Evolutionary conservation across 2,329 filamentous ascomycete genomes (phyloP), one percentile per base, ranked within the genome.

Genomic region (Karstenula rhodostoma): DNA sequence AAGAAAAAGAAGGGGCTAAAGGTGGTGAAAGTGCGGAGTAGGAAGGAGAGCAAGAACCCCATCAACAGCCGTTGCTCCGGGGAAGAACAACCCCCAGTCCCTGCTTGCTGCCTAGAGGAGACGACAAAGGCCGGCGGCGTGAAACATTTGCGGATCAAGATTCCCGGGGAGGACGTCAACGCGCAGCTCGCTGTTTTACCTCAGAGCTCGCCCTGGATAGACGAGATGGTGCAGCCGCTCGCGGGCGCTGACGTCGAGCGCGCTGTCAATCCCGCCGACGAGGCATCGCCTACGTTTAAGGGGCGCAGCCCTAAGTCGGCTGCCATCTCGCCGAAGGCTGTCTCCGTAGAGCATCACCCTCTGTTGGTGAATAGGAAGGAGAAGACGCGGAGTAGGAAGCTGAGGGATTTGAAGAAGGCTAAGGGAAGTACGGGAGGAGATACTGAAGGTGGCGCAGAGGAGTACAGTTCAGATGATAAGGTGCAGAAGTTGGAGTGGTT

Each of bases 81-180:
- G 17, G 63, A 58, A 37, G 64, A 61, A n/a, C n/a, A 63, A 37
- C 58, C 55, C 25, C 55, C 67, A 15, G 48, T 54, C 33, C 71
- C 71, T 15, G 57, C 69, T 5, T 75, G 73, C 27, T 66, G 73
- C 8, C 63, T 65, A 17, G 72, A 76, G 48, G 69, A 67, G 65
- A 73, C 61, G 25, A 76, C 74, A 2, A 64, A 63, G 10, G 63
- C 61, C 12, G 74, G 74, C 37, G 37, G 37, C 37, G 12, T 66
- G n/a, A 72, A 65, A 35, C 72, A 75, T 64, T 61, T 75, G 3
- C 67, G 63, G 43, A 77, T 76, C 37, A 53, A 74, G 44, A 67
- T 76, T 23, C 71, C 71, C 1, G 57, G 60, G 7, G 58, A 67
- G 50, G 62, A 63, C 3, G 23, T 63, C 22, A 42, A 23, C 17